Conservation (phyloP, 1,284 basidiomycete genomes). For the Pseudozyma tsukubaensis region DNA sequence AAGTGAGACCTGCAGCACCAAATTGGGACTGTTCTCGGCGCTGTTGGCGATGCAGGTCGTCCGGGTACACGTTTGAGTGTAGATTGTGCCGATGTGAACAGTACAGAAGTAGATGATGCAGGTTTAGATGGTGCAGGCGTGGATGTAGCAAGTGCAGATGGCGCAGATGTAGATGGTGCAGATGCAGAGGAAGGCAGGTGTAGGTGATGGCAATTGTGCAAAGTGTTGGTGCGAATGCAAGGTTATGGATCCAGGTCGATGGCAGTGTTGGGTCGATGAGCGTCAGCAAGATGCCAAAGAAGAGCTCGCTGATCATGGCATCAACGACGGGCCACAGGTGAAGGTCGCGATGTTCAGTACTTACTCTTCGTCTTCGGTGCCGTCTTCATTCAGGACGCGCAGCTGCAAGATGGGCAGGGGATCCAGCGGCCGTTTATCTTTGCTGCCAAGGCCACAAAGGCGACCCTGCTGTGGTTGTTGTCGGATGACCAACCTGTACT, state of each 20-base stretch:
- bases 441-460: constrained; percentile 51
- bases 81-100: not conserved
- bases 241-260: too few relatives aligned
- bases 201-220: too few relatives aligned
- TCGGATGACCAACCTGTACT: constrained; percentile 43
- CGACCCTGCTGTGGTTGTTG: constrained; percentile 54
- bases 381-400: constrained; percentile 32
- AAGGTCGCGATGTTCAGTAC: constrained; percentile 3
- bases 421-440: constrained; percentile 55
- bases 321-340: too few relatives aligned
- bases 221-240: too few relatives aligned
- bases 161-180: too few relatives aligned
- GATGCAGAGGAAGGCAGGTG: too few relatives aligned
- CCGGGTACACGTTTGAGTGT: not conserved
- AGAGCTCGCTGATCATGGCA: too few relatives aligned
- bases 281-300: too few relatives aligned
- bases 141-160: too few relatives aligned
- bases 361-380: constrained; percentile 48
- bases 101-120: too few relatives aligned
- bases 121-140: too few relatives aligned
- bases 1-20: constrained; percentile 42
- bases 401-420: constrained; percentile 57
- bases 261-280: too few relatives aligned
- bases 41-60: constrained; percentile 12
- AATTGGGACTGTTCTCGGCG: constrained; percentile 47